phyloP scores from a whole-genome alignment of 2,329 filamentous ascomycete species.

The Penicillium occitanis region DNA sequence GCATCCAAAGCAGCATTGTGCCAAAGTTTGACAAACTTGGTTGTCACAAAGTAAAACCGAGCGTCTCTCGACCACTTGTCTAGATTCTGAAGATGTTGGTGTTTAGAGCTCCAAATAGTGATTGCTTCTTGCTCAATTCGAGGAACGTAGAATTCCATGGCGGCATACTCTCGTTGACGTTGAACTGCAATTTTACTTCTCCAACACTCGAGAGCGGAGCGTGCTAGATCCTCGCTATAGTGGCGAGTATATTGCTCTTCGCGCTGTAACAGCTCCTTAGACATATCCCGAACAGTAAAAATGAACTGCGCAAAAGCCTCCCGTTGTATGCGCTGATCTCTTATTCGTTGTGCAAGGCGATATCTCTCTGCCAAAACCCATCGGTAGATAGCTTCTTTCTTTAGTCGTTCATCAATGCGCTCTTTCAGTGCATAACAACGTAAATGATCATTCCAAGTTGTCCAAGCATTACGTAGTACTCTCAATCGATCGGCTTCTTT shows the following conservation, averaged over 20 bases:
- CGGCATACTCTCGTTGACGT: constrained; percentile 42
- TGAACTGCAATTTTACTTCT: constrained; percentile 39
- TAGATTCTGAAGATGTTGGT: constrained; percentile 48
- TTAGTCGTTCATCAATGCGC: constrained; percentile 57
- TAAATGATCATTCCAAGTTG: constrained; percentile 61
- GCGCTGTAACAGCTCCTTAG: constrained; percentile 38
- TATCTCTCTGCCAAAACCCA: constrained; percentile 58
- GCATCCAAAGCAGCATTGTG: constrained; percentile 50
- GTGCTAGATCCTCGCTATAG: constrained; percentile 36
- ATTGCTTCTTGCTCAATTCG: constrained; percentile 44
- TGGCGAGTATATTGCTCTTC: constrained; percentile 38
- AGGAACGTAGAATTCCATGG: constrained; percentile 46
- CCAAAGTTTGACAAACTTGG: constrained; percentile 53
- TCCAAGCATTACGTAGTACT: constrained; percentile 59
- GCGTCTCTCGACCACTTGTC: constrained; percentile 57
- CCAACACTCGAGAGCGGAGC: constrained; percentile 40
- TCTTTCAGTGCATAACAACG: constrained; percentile 54
- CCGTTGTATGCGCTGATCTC: constrained; percentile 41
- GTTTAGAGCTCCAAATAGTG: constrained; percentile 38
- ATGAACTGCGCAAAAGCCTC: constrained; percentile 43
- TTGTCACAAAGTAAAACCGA: constrained; percentile 57
- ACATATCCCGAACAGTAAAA: constrained; percentile 39
- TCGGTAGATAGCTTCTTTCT: constrained; percentile 58
- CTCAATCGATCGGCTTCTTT: constrained; percentile 52
- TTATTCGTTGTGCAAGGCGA: constrained; percentile 41